These are phyloP conservation scores for Rhododendron williamsianum DNA, from an alignment of 148 eudicot genomes.

Conservation along the genomic window DNA sequence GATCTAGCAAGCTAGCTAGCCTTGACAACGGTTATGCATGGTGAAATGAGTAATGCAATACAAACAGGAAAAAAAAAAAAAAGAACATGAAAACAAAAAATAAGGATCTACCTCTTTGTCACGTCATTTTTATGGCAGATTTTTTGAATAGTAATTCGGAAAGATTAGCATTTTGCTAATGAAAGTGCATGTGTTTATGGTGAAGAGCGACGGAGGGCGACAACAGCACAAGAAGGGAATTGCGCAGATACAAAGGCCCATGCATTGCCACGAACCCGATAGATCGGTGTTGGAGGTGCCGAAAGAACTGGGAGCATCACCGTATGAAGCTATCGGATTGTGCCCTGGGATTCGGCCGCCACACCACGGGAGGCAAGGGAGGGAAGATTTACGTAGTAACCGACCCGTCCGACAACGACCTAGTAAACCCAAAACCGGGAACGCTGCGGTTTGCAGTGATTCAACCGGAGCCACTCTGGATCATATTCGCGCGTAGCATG, in stretches of 20 bases:
- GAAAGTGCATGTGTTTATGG: neutral
- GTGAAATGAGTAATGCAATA: neutral
- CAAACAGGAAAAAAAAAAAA: neutral
- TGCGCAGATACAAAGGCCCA: slow-evolving; percentile 17
- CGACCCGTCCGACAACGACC: slow-evolving; percentile 32
- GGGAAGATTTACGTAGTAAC: slow-evolving; percentile 34
- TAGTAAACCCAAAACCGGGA: slow-evolving; percentile 49
- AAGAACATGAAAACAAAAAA: neutral
- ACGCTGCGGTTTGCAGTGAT: slow-evolving; percentile 52
- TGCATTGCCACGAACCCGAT: slow-evolving; percentile 53
- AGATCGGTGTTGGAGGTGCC: slow-evolving; percentile 57
- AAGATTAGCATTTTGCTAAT: neutral
- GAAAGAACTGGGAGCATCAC: slow-evolving; percentile 29
- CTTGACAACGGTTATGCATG: neutral
- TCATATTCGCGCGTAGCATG: slow-evolving; percentile 34
- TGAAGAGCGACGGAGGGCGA: slow-evolving; percentile 10
- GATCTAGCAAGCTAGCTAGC: neutral
- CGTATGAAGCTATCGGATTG: slow-evolving; percentile 40
- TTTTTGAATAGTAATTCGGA: neutral
- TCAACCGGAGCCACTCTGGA: slow-evolving; percentile 45
- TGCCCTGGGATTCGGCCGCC: slow-evolving; percentile 42
- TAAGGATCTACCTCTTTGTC: neutral
- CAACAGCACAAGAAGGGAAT: slow-evolving; percentile 32
- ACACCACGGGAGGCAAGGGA: slow-evolving; percentile 34
- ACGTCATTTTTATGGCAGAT: neutral